A percentile compares a stretch with the other conserved stretches of the same genome.
These are phyloP conservation scores for Zygosaccharomyces kombuchaensis DNA, from an alignment of 805 yeast genomes.

Conservation along the genomic window DNA sequence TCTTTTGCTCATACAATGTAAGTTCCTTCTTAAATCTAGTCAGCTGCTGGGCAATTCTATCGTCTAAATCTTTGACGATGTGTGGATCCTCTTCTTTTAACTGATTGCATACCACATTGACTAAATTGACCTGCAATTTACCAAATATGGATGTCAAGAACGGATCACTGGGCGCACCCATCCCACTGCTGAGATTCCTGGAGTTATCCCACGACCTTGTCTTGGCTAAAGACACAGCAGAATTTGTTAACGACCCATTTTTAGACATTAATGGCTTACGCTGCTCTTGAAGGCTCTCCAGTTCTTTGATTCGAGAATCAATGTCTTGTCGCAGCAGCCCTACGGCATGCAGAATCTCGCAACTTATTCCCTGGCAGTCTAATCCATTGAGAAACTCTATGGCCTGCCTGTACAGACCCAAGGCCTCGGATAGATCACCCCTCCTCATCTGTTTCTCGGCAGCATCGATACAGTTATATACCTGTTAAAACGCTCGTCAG, in stretches of 20 bases:
- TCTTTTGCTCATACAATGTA: slow-evolving; percentile 36
- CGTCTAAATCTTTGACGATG: slow-evolving; percentile 19
- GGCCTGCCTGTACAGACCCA: slow-evolving; percentile 32
- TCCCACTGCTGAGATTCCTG: slow-evolving; percentile 6
- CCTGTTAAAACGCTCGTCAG: slow-evolving; percentile 30
- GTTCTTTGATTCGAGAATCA: slow-evolving; percentile 31
- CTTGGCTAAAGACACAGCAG: slow-evolving; percentile 12
- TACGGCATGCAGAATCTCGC: slow-evolving; percentile 34
- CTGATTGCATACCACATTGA: slow-evolving; percentile 3
- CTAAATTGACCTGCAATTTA: slow-evolving; percentile 21
- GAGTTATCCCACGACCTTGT: slow-evolving; percentile 16
- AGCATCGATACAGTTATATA: slow-evolving; percentile 46
- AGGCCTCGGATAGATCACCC: slow-evolving; percentile 42
- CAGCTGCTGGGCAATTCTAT: slow-evolving; percentile 23
- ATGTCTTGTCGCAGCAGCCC: slow-evolving; percentile 32
- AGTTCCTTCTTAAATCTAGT: slow-evolving; percentile 37
- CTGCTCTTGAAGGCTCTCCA: slow-evolving; percentile 27
- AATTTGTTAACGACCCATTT: slow-evolving; percentile 19
- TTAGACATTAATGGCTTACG: slow-evolving; percentile 20
- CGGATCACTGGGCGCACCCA: slow-evolving; percentile 16
- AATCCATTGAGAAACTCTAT: slow-evolving; percentile 6
- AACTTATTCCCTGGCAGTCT: slow-evolving; percentile 27
- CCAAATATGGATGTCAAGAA: slow-evolving; percentile 17
- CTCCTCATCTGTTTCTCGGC: slow-evolving; percentile 48
- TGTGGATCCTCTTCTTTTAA: slow-evolving; percentile 3